These are phyloP conservation scores for Pisolithus microcarpus DNA, from an alignment of 768 basidiomycete genomes.

Conservation along the genomic window DNA sequence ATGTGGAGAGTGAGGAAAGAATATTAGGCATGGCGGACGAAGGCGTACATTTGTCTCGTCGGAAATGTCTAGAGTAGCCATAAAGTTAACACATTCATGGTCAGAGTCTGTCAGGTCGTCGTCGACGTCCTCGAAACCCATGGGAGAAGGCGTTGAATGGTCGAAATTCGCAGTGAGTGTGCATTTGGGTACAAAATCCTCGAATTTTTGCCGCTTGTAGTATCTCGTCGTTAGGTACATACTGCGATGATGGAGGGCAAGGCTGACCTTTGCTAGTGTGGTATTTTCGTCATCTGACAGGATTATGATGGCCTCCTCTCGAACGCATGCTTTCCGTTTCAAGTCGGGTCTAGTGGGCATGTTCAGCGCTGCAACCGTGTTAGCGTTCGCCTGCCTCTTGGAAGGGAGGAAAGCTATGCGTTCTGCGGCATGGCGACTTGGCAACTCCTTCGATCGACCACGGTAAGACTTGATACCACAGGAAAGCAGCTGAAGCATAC, in stretches of 20 bases:
- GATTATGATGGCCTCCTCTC: slow-evolving; percentile 18
- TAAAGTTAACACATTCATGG: slow-evolving; percentile 15
- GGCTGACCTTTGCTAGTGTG: slow-evolving; percentile 16
- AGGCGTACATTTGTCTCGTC: slow-evolving; percentile 22
- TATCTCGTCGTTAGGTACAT: not conserved
- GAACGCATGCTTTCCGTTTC: slow-evolving; percentile 17
- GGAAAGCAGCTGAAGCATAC: slow-evolving; percentile 6
- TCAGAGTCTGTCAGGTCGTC: slow-evolving; percentile 11
- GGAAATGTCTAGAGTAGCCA: slow-evolving; percentile 25
- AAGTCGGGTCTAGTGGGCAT: slow-evolving; percentile 5
- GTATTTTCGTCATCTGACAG: slow-evolving; percentile 26
- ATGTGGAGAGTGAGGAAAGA: not conserved
- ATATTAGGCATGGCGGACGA: not conserved
- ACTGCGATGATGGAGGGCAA: not conserved
- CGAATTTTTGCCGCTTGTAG: not conserved
- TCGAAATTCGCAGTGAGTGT: too few species aligned
- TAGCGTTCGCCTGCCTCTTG: slow-evolving; percentile 17
- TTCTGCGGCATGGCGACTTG: slow-evolving; percentile 8
- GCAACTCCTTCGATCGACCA: slow-evolving; percentile 16
- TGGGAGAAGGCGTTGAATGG: not conserved
- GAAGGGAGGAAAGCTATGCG: slow-evolving; percentile 3
- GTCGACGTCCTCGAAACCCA: not conserved
- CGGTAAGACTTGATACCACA: slow-evolving; percentile 5
- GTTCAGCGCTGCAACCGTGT: slow-evolving; percentile 12
- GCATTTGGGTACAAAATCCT: not conserved